phyloP scores from a whole-genome alignment of 768 basidiomycete genomes.

The Termitomyces sp. region DNA sequence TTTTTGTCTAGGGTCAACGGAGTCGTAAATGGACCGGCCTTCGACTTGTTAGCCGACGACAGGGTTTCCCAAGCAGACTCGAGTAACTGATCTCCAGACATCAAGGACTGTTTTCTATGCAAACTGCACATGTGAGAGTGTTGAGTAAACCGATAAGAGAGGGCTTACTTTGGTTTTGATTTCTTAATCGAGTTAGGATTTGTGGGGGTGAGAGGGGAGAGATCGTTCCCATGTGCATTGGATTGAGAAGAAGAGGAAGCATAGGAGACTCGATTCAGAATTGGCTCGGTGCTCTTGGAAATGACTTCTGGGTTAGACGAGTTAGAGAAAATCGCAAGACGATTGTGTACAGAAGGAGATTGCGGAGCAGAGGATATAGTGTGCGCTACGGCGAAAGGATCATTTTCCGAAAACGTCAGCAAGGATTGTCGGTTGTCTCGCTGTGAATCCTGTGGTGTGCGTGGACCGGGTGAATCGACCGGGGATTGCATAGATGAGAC shows the following conservation, averaged over 20 bases:
- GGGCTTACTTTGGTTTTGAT: constrained; percentile 13
- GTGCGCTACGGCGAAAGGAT: constrained; percentile 53
- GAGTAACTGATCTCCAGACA: constrained; percentile 14
- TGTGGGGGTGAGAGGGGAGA: constrained; percentile 14
- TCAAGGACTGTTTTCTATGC: constrained; percentile 16
- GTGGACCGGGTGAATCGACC: constrained; percentile 48
- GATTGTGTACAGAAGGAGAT: constrained; percentile 37
- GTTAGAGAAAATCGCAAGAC: constrained; percentile 49
- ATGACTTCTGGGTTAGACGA: constrained; percentile 40
- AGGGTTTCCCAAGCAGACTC: constrained; percentile 20
- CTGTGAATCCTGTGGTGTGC: constrained; percentile 47
- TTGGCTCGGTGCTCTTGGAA: constrained; percentile 31
- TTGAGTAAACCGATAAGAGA: background rate
- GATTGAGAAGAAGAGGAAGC: constrained; percentile 56
- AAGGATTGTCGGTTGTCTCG: constrained; percentile 41
- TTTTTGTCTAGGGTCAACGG: constrained; percentile 21
- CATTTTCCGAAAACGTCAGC: constrained; percentile 55
- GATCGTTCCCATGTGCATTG: constrained; percentile 25
- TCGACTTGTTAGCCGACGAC: constrained; percentile 11
- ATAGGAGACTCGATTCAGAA: constrained; percentile 44
- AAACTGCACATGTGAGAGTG: constrained; percentile 17
- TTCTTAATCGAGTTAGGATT: constrained; percentile 3
- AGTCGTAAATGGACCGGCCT: constrained; percentile 24
- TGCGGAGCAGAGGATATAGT: constrained; percentile 34
- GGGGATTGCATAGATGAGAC: constrained; percentile 52